These are phyloP conservation scores for Boletus mariae DNA, from an alignment of 1,284 basidiomycete genomes.

Conservation along the genomic window DNA sequence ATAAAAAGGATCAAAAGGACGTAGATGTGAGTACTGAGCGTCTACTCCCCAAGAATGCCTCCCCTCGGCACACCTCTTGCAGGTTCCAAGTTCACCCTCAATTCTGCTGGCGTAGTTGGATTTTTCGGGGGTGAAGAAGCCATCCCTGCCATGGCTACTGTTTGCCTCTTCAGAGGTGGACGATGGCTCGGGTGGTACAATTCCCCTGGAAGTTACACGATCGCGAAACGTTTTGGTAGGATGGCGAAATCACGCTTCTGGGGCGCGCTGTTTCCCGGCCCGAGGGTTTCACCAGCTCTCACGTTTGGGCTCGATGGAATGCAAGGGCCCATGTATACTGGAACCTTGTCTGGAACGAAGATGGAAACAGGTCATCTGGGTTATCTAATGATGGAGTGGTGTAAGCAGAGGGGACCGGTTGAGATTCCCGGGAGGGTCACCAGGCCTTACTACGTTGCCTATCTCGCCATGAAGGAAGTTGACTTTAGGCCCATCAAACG, in stretches of 20 bases:
- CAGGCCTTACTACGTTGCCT: background rate
- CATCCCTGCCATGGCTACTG: conserved; percentile 27
- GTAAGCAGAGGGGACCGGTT: background rate
- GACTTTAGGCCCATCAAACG: background rate
- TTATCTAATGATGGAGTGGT: background rate
- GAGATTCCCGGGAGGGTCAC: background rate
- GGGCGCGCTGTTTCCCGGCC: conserved; percentile 15
- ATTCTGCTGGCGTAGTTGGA: conserved; percentile 28
- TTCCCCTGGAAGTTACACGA: conserved; percentile 28
- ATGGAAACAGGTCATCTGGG: background rate
- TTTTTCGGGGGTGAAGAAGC: conserved; percentile 35
- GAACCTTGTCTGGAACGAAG: background rate
- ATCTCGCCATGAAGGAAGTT: background rate
- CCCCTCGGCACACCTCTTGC: conserved; percentile 12
- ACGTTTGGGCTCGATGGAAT: conserved; percentile 28
- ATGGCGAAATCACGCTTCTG: conserved; percentile 27
- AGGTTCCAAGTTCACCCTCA: conserved; percentile 18
- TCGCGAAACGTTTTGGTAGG: conserved; percentile 28
- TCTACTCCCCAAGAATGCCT: conserved; percentile 7
- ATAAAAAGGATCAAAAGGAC: no score
- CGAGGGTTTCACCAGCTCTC: conserved; percentile 16
- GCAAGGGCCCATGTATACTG: background rate
- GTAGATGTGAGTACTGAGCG: background rate
- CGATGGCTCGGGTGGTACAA: conserved; percentile 38
- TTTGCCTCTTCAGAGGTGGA: conserved; percentile 27